Evolutionary conservation across 2,329 filamentous ascomycete species (phyloP), one percentile per base, ranked within the genome.

Genomic region (Tolypocladium album): DNA sequence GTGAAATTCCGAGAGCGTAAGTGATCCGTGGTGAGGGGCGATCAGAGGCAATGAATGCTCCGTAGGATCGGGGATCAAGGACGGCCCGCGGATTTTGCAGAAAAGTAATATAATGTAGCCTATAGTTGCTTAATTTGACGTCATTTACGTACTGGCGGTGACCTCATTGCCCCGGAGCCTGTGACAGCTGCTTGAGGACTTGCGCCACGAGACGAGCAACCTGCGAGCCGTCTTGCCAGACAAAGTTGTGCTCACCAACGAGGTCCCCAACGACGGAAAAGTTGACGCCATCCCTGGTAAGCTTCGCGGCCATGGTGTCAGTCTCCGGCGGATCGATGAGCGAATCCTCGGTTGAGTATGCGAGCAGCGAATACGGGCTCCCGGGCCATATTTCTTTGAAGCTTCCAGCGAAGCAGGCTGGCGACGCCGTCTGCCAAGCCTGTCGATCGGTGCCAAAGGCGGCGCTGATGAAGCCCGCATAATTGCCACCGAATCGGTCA

Each of bases 171-270:
- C 36, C 13, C 31, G 45, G 9, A 12, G 17, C 20, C n/a, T 62
- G 56, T 7, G 55, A 36, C 42, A 62, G 50, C 7, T 39, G 50
- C 8, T 61, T 43, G 45, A 71, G 58, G n/a, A 70, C 67, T 58
- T 71, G 65, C n/a, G 66, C 65, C 50, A 82, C 69, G 22, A 82
- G 71, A 58, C 73, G 72, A 36, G 81, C 83, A 56, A 88, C 70
- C 64, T 85, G 80, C 40, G 69, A 69, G 20, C 87, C 87, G 61
- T 82, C 78, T 68, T 81, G 68, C 84, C 86, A 88, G 3, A 88
- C 75, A 64, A 81, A 79, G 71, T 89, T 82, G 71, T 91, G 88
- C 43, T 76, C 76, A 5, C 84, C 87, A 11, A 69, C 71, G 58
- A 86, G 68, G 65, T 83, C 78, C 63, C 70, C 75, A 40, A 71